A percentile compares a stretch with the other conserved stretches of the same genome.
phyloP scores from a whole-genome alignment of 352 stramenopile species.

The Phytophthora hibernalis region DNA sequence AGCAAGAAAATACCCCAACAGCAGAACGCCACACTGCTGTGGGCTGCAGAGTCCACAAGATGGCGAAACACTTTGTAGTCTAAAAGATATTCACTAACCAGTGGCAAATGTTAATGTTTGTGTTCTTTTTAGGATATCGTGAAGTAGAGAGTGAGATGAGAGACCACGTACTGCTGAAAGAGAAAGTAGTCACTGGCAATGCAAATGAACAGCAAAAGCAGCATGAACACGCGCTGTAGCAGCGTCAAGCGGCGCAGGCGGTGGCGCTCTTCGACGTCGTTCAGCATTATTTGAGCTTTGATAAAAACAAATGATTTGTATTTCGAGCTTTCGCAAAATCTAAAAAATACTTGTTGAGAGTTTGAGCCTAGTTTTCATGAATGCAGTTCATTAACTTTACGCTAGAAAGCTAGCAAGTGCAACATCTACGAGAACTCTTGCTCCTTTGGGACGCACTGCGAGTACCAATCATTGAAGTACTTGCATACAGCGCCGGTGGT shows the following conservation, averaged over 20 bases:
- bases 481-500: conserved; percentile 40
- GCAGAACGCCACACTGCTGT: conserved; percentile 62
- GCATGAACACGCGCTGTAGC: conserved; percentile 51
- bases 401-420: background rate
- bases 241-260: conserved; percentile 12
- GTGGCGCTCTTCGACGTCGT: conserved; percentile 8
- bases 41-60: conserved; percentile 67
- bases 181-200: conserved; percentile 65
- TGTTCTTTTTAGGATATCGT: conserved; percentile 9
- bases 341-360: no score
- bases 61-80: conserved; percentile 59
- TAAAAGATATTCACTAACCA: conserved; percentile 35
- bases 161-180: conserved; percentile 53
- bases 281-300: conserved; percentile 10
- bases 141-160: background rate
- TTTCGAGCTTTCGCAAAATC: background rate
- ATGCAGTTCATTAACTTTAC: background rate
- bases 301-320: background rate
- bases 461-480: conserved; percentile 53
- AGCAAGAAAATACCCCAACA: conserved; percentile 72
- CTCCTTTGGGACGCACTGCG: conserved; percentile 53
- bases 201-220: conserved; percentile 55
- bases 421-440: conserved; percentile 29
- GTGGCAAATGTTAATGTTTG: conserved; percentile 1
- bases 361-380: no score